Conservation (phyloP, 2,329 filamentous ascomycete genomes). For the Alternaria gaisen region DNA sequence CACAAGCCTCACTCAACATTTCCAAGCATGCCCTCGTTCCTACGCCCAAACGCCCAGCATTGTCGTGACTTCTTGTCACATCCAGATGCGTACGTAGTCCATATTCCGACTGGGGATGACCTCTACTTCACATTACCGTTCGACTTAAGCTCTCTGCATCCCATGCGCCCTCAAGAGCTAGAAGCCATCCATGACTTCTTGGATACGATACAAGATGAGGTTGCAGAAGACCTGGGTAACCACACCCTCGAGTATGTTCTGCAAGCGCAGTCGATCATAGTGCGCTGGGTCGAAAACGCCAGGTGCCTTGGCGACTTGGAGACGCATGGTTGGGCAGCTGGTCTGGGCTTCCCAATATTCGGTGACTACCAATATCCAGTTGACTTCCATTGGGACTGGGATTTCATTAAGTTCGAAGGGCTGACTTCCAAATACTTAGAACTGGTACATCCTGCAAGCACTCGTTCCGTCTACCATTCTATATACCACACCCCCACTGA, state of each 20-base stretch:
- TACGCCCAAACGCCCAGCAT: not conserved
- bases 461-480: not conserved
- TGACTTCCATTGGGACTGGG: constrained; percentile 1
- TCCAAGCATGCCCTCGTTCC: not conserved
- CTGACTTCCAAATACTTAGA: not conserved
- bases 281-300: not conserved
- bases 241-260: not conserved
- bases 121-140: constrained; percentile 13
- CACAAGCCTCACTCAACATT: not conserved
- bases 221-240: not conserved
- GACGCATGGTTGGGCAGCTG: not conserved
- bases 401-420: not conserved
- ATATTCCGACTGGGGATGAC: not conserved
- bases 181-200: not conserved
- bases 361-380: not conserved
- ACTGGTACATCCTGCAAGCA: not conserved
- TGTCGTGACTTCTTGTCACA: not conserved
- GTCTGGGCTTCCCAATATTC: constrained; percentile 1
- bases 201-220: not conserved
- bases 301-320: not conserved
- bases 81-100: not conserved
- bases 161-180: not conserved
- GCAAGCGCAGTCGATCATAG: not conserved
- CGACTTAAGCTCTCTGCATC: not conserved
- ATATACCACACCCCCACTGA: not conserved